phyloP scores from a whole-genome alignment of 306 rosid genomes.

The Albizia julibrissin region DNA sequence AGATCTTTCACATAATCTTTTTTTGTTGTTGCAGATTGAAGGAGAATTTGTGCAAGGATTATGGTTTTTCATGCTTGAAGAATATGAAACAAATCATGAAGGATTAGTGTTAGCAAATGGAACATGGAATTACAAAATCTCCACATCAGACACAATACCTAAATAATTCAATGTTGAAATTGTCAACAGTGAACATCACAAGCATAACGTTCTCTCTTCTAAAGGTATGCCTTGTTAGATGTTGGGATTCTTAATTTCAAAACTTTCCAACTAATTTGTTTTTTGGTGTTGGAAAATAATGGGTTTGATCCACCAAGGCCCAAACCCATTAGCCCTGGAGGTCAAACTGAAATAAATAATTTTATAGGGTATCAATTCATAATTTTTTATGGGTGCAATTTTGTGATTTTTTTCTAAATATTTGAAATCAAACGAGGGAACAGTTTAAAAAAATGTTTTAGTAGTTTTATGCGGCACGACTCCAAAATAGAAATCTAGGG shows the following conservation, averaged over 20 bases:
- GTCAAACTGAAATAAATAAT: no score
- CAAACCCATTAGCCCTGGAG: no score
- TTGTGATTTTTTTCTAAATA: no score
- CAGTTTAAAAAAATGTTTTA: no score
- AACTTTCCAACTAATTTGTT: not conserved
- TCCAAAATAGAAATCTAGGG: no score
- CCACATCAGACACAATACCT: slow-evolving; percentile 84
- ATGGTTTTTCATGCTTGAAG: slow-evolving; percentile 90
- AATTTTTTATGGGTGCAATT: no score
- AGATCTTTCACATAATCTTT: not conserved
- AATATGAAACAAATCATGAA: slow-evolving; percentile 57
- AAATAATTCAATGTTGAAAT: slow-evolving; percentile 78
- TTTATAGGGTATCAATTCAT: no score
- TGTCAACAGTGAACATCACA: slow-evolving; percentile 73
- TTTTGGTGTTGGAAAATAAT: no score
- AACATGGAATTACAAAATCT: slow-evolving; percentile 83
- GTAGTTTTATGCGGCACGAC: no score
- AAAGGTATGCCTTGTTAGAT: slow-evolving; percentile 62
- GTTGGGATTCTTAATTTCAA: not conserved
- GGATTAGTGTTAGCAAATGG: slow-evolving; percentile 71
- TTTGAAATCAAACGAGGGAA: no score
- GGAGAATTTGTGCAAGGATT: slow-evolving; percentile 94
- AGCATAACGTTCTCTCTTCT: slow-evolving; percentile 78
- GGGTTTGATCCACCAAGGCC: no score
- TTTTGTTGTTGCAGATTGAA: slow-evolving; percentile 71